phyloP scores from a whole-genome alignment of 2,329 filamentous ascomycete species.

The Fusarium illudens region DNA sequence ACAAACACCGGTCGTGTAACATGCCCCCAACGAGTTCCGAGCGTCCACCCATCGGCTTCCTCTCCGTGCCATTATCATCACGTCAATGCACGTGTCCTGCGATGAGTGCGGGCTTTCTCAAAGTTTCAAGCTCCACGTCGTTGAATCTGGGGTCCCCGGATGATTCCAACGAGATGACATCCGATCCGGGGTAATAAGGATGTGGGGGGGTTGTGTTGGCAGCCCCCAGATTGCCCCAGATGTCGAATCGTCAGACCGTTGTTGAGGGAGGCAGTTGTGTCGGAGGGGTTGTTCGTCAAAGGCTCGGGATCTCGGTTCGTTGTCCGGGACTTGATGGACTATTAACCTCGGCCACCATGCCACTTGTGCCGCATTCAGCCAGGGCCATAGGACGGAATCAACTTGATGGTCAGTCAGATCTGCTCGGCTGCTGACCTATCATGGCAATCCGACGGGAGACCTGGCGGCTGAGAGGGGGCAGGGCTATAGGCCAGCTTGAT shows the following conservation, averaged over 20 bases:
- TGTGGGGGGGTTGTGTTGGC: slow-evolving; percentile 33
- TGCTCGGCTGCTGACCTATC: slow-evolving; percentile 11
- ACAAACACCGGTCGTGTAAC: neutral
- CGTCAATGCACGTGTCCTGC: neutral
- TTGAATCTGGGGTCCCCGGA: slow-evolving; percentile 7
- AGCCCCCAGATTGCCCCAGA: slow-evolving; percentile 4
- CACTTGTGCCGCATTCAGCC: neutral
- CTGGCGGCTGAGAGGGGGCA: neutral
- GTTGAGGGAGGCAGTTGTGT: neutral
- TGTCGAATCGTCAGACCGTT: slow-evolving; percentile 1
- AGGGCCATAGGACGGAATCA: neutral
- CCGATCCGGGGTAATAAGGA: slow-evolving; percentile 32
- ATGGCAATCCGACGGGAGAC: neutral
- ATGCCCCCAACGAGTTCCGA: neutral
- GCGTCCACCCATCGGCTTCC: neutral
- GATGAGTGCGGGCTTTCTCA: neutral
- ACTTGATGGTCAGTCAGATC: slow-evolving; percentile 1
- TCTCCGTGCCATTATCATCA: neutral
- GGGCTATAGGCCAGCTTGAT: neutral
- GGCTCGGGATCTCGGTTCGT: slow-evolving; percentile 22
- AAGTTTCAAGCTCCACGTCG: slow-evolving; percentile 1
- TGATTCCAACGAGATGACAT: slow-evolving; percentile 21
- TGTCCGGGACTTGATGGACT: slow-evolving; percentile 5
- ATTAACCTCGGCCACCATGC: slow-evolving; percentile 22
- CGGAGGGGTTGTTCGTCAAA: neutral